Evolutionary conservation across 371 early-diverging fungal genomes (phyloP).

Genomic region (Mortierella sp.): DNA sequence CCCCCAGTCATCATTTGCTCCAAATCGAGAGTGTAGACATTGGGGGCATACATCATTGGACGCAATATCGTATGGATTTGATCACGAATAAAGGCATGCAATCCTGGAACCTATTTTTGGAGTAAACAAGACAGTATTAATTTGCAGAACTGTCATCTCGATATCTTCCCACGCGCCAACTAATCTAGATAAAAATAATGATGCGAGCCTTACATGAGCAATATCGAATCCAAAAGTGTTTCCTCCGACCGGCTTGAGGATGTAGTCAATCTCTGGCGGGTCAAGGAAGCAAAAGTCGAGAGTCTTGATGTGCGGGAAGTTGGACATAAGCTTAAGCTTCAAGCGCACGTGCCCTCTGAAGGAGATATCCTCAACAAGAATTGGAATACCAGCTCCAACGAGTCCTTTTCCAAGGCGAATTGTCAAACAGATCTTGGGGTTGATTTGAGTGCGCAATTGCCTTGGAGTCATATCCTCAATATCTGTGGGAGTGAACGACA

Average conservation of each 20-base stretch:
- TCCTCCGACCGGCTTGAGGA: slow-evolving; percentile 91
- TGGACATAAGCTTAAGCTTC: slow-evolving; percentile 84
- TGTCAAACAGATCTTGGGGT: slow-evolving; percentile 94
- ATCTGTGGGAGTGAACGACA: slow-evolving; percentile 92
- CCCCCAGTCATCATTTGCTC: slow-evolving; percentile 86
- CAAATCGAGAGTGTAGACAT: slow-evolving; percentile 84
- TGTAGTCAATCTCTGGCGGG: slow-evolving; percentile 93
- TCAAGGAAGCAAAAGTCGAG: slow-evolving; percentile 91
- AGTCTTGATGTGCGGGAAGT: slow-evolving; percentile 90
- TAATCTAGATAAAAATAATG: not conserved
- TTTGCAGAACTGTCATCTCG: no score
- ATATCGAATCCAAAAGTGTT: slow-evolving; percentile 89
- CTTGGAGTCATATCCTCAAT: slow-evolving; percentile 70
- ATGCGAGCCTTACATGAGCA: slow-evolving; percentile 65
- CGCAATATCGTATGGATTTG: slow-evolving; percentile 80
- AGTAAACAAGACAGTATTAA: no score
- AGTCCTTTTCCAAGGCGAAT: slow-evolving; percentile 92
- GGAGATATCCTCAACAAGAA: slow-evolving; percentile 92
- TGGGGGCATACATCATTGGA: slow-evolving; percentile 90
- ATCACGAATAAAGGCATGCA: slow-evolving; percentile 84
- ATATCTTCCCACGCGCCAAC: no score
- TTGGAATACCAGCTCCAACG: slow-evolving; percentile 91
- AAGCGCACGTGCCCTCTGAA: slow-evolving; percentile 88
- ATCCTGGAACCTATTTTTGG: slow-evolving; percentile 77
- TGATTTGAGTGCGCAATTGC: slow-evolving; percentile 74